Evolutionary conservation across 495 filamentous ascomycete species (phyloP).

Genomic region (Halenospora varia): DNA sequence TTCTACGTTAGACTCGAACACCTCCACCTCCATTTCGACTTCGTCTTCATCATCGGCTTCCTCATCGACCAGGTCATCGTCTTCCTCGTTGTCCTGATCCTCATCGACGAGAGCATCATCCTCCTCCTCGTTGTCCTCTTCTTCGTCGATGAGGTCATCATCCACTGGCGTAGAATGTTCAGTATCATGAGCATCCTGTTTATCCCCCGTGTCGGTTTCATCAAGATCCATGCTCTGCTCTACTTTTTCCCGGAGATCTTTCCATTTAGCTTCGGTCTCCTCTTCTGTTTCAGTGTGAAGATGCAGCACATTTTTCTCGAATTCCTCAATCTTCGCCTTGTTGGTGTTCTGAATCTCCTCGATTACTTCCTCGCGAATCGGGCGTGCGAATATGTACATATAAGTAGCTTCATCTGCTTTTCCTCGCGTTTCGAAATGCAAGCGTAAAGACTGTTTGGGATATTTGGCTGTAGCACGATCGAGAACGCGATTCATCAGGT

Average conservation of each 20-base stretch:
- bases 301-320: slow-evolving; percentile 60
- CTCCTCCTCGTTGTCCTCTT: slow-evolving; percentile 12
- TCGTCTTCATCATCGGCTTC: slow-evolving; percentile 27
- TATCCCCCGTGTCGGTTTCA: slow-evolving; percentile 9
- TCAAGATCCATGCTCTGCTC: slow-evolving; percentile 44
- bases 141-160: slow-evolving; percentile 14
- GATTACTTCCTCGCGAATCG: slow-evolving; percentile 68
- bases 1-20: slow-evolving; percentile 14
- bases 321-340: slow-evolving; percentile 57
- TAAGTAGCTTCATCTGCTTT: slow-evolving; percentile 34
- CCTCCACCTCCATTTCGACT: slow-evolving; percentile 16
- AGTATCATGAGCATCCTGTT: slow-evolving; percentile 4
- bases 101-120: slow-evolving; percentile 13
- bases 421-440: slow-evolving; percentile 82
- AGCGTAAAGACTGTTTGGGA: slow-evolving; percentile 69
- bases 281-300: slow-evolving; percentile 25
- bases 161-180: slow-evolving; percentile 9
- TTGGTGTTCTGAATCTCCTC: slow-evolving; percentile 66
- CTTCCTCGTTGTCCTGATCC: slow-evolving; percentile 24
- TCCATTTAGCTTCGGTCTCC: slow-evolving; percentile 38
- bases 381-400: slow-evolving; percentile 90
- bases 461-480: slow-evolving; percentile 69
- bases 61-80: slow-evolving; percentile 19
- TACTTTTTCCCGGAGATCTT: slow-evolving; percentile 48
- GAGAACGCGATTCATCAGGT: slow-evolving; percentile 71